Percentiles rank a stretch among this genome's conserved stretches.
Evolutionary conservation across 2,329 filamentous ascomycete genomes (phyloP).

Genomic region (Thermomyces lanuginosus): DNA sequence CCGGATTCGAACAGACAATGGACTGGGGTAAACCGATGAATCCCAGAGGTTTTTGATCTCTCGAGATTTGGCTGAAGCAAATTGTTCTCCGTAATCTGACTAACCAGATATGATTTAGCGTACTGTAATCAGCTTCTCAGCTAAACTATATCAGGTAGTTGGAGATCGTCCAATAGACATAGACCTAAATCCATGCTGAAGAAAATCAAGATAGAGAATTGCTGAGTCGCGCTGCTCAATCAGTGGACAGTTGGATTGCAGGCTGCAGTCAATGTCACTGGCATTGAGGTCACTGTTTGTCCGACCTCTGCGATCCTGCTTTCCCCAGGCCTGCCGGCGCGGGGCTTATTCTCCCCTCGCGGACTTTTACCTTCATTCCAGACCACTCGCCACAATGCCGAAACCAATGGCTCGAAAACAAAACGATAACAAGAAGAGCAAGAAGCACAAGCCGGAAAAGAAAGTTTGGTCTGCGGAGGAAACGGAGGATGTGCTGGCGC

Average conservation of each 20-base stretch:
- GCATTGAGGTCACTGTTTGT: slow-evolving; percentile 1
- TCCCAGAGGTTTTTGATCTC: slow-evolving; percentile 2
- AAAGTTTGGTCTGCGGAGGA: slow-evolving; percentile 44
- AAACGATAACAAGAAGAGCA: slow-evolving; percentile 14
- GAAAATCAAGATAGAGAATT: no score
- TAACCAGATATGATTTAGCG: not conserved
- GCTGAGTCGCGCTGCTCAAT: no score
- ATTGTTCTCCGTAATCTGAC: not conserved
- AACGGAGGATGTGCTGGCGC: slow-evolving; percentile 48
- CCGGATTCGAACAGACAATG: slow-evolving; percentile 2
- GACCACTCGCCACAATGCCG: slow-evolving; percentile 15
- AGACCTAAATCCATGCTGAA: no score
- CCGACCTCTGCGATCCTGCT: not conserved
- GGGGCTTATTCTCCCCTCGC: not conserved
- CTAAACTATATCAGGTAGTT: no score
- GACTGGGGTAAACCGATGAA: slow-evolving; percentile 2
- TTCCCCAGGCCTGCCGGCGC: not conserved
- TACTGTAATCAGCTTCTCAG: no score
- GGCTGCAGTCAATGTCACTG: slow-evolving; percentile 2
- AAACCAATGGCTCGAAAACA: slow-evolving; percentile 12
- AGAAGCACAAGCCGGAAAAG: slow-evolving; percentile 39
- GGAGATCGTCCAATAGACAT: no score
- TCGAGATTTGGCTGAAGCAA: no score
- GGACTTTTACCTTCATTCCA: not conserved
- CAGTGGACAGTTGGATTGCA: no score